Evolutionary conservation across 2,329 filamentous ascomycete genomes (phyloP).

Genomic region (Cadophora gregata): DNA sequence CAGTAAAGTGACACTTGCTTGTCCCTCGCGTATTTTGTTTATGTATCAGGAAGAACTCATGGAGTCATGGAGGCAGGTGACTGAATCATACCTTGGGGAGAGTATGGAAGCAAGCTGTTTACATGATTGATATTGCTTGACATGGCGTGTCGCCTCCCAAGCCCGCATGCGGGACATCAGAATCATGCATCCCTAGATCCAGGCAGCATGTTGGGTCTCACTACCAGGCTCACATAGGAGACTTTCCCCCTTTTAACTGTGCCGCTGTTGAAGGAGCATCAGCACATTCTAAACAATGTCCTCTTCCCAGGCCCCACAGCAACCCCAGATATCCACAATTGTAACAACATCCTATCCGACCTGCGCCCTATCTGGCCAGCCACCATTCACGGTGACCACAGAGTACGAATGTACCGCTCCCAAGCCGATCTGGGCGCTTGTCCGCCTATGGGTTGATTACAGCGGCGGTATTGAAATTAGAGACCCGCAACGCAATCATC

Average conservation of each 20-base stretch:
- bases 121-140: too few relatives aligned
- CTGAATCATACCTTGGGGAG: not conserved
- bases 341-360: constrained; percentile 4
- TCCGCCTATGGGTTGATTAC: constrained; percentile 2
- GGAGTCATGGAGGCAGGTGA: not conserved
- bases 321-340: not conserved
- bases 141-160: too few relatives aligned
- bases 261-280: constrained; percentile 2
- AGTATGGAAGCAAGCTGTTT: not conserved
- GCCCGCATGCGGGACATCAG: too few relatives aligned
- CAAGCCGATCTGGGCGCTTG: constrained; percentile 12
- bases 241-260: not conserved
- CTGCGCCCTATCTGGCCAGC: not conserved
- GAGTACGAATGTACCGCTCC: constrained; percentile 2
- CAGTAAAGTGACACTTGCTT: not conserved
- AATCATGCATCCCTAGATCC: too few relatives aligned
- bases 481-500: constrained; percentile 7
- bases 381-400: constrained; percentile 3
- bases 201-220: too few relatives aligned
- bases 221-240: too few relatives aligned
- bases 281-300: not conserved
- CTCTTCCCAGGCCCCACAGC: not conserved
- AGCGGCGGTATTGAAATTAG: constrained; percentile 10
- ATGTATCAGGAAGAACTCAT: too few relatives aligned
- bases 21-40: not conserved